Evolutionary conservation across 192 early-diverging fungal species (phyloP).

Genomic region (Dispira parvispora): DNA sequence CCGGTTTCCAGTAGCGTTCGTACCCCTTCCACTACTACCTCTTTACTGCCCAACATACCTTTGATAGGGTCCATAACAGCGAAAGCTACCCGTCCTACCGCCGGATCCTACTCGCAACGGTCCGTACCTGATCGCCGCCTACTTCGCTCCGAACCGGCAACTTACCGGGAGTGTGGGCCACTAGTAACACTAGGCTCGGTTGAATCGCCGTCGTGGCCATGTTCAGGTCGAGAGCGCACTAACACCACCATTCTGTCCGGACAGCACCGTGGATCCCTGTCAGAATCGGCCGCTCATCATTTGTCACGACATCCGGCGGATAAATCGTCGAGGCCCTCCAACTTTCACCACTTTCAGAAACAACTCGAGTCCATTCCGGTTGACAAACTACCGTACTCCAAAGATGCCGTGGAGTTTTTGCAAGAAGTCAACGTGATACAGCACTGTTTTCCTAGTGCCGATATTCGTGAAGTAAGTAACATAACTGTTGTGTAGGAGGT

Average conservation of each 20-base stretch:
- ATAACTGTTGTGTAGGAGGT: too few species aligned
- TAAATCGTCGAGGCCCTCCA: background rate
- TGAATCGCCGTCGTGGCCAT: background rate
- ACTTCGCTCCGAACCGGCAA: background rate
- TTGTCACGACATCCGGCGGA: too few species aligned
- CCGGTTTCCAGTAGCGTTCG: background rate
- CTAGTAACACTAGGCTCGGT: background rate
- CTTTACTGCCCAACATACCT: background rate
- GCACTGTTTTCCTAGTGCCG: background rate
- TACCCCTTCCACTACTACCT: background rate
- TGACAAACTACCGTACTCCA: background rate
- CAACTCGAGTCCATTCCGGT: background rate
- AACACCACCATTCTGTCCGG: background rate
- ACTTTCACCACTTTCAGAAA: background rate
- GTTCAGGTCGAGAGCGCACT: background rate
- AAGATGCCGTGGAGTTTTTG: constrained; percentile 2
- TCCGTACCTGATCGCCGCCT: too few species aligned
- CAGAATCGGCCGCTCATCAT: background rate
- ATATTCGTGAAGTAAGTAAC: background rate
- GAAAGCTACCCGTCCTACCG: background rate
- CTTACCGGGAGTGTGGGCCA: background rate
- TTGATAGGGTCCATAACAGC: background rate
- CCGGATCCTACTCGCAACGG: background rate
- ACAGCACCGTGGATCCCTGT: background rate
- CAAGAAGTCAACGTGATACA: background rate